phyloP scores from a whole-genome alignment of 805 yeast species.

The Candida stauntonica region DNA sequence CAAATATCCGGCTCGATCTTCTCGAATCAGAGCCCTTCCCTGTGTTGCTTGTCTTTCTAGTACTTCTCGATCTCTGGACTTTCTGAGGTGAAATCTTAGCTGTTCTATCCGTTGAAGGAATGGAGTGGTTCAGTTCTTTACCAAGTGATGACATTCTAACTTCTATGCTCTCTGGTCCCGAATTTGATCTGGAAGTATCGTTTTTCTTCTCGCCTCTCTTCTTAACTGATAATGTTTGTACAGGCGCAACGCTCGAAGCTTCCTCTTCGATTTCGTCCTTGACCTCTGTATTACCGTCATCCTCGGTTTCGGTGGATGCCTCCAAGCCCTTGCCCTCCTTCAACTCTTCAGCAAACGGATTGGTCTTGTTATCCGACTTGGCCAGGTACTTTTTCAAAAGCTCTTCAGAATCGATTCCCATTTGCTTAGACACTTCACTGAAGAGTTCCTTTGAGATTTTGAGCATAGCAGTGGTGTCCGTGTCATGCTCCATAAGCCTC shows the following conservation, averaged over 20 bases:
- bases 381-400: conserved; percentile 29
- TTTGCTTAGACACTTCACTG: conserved; percentile 35
- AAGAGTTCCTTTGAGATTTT: conserved; percentile 45
- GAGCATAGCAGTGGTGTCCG: conserved; percentile 40
- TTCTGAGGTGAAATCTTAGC: conserved; percentile 6
- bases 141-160: conserved; percentile 19
- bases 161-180: conserved; percentile 11
- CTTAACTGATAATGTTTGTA: conserved; percentile 3
- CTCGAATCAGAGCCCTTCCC: too few relatives aligned
- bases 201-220: conserved; percentile 15
- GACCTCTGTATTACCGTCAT: neutral
- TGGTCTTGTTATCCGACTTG: conserved; percentile 3
- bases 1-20: conserved; percentile 10
- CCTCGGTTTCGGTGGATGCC: neutral
- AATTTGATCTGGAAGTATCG: neutral
- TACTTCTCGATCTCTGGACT: conserved; percentile 7
- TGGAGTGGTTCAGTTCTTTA: conserved; percentile 21
- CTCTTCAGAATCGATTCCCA: conserved; percentile 20
- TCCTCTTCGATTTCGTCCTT: neutral
- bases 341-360: conserved; percentile 11
- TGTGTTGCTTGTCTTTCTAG: neutral
- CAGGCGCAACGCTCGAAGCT: neutral
- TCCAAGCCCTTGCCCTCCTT: conserved; percentile 1
- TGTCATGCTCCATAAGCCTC: conserved; percentile 45
- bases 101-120: conserved; percentile 21